phyloP scores from a whole-genome alignment of 2,329 filamentous ascomycete species.

The Emericellopsis cladophorae region DNA sequence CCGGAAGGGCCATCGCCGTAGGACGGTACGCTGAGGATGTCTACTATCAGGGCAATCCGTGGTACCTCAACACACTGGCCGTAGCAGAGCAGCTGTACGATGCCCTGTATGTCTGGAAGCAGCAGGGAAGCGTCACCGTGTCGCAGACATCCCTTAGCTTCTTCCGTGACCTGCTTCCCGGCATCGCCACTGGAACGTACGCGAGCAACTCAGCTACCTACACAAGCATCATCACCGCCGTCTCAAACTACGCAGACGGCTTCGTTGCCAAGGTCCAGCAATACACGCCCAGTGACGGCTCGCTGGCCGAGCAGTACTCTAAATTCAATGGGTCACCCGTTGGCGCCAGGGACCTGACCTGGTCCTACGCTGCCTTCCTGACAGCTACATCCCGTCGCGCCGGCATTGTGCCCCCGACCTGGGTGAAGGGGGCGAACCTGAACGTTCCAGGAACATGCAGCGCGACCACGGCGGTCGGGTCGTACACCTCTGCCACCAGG shows the following conservation, averaged over 20 bases:
- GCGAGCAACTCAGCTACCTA: conserved; percentile 31
- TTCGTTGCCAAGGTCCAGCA: conserved; percentile 49
- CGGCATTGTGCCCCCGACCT: conserved; percentile 41
- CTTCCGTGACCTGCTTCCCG: conserved; percentile 52
- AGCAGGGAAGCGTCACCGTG: conserved; percentile 48
- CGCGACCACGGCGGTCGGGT: conserved; percentile 30
- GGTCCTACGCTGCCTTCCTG: conserved; percentile 62
- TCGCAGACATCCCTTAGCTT: conserved; percentile 54
- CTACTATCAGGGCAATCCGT: conserved; percentile 71
- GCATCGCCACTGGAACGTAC: conserved; percentile 51
- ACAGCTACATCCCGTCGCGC: conserved; percentile 46
- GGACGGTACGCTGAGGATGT: conserved; percentile 61
- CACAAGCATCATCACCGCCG: conserved; percentile 41
- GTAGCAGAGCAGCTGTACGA: conserved; percentile 74
- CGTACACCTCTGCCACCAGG: conserved; percentile 35
- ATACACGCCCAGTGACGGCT: conserved; percentile 51
- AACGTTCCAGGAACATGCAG: conserved; percentile 36
- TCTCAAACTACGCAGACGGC: conserved; percentile 43
- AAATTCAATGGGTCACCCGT: conserved; percentile 37
- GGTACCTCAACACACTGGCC: conserved; percentile 66
- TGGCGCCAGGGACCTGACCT: conserved; percentile 56
- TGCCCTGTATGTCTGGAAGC: conserved; percentile 59
- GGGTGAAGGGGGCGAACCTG: conserved; percentile 33
- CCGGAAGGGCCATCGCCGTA: conserved; percentile 46
- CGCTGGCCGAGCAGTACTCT: conserved; percentile 54